Percentiles rank a stretch among this genome's conserved stretches.
These are phyloP conservation scores for Epicoccum nigrum DNA, from an alignment of 2,329 filamentous ascomycete genomes.

Conservation along the genomic window DNA sequence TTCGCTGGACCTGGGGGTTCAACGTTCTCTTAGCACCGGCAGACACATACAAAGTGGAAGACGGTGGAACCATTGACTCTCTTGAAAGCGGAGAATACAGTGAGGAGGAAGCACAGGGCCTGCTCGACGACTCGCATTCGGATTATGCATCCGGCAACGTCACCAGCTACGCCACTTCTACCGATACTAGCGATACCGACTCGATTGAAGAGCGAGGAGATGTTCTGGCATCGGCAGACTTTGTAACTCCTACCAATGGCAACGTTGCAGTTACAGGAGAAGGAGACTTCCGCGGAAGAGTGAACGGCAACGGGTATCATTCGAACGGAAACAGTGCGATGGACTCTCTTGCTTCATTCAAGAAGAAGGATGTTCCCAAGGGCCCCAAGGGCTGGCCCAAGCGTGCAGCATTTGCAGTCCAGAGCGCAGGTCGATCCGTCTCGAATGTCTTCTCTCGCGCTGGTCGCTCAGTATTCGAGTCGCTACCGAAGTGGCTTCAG, in stretches of 20 bases:
- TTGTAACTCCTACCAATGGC: slow-evolving; percentile 56
- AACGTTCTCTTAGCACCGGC: slow-evolving; percentile 90
- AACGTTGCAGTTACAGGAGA: slow-evolving; percentile 51
- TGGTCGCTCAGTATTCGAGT: slow-evolving; percentile 51
- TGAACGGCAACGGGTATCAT: slow-evolving; percentile 42
- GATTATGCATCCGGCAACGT: slow-evolving; percentile 55
- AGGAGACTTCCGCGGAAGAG: slow-evolving; percentile 48
- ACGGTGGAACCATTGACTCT: slow-evolving; percentile 48
- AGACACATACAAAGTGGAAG: slow-evolving; percentile 71
- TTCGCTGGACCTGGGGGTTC: slow-evolving; percentile 98
- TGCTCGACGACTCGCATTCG: slow-evolving; percentile 53
- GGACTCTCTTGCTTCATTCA: slow-evolving; percentile 22
- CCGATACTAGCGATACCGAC: slow-evolving; percentile 40
- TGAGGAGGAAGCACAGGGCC: slow-evolving; percentile 50
- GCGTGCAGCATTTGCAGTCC: slow-evolving; percentile 32
- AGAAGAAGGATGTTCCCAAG: slow-evolving; percentile 33
- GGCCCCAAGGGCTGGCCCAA: slow-evolving; percentile 45
- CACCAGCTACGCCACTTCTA: slow-evolving; percentile 50
- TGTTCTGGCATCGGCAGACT: slow-evolving; percentile 36
- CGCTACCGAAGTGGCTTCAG: slow-evolving; percentile 61
- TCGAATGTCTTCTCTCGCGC: slow-evolving; percentile 37
- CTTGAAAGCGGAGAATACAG: slow-evolving; percentile 62
- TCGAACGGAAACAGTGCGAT: slow-evolving; percentile 60
- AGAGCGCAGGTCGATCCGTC: slow-evolving; percentile 29
- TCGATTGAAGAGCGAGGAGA: slow-evolving; percentile 37